Evolutionary conservation across 2,329 filamentous ascomycete genomes (phyloP), one percentile per base, ranked within the genome.

Genomic region (Raffaelea ambrosiae): DNA sequence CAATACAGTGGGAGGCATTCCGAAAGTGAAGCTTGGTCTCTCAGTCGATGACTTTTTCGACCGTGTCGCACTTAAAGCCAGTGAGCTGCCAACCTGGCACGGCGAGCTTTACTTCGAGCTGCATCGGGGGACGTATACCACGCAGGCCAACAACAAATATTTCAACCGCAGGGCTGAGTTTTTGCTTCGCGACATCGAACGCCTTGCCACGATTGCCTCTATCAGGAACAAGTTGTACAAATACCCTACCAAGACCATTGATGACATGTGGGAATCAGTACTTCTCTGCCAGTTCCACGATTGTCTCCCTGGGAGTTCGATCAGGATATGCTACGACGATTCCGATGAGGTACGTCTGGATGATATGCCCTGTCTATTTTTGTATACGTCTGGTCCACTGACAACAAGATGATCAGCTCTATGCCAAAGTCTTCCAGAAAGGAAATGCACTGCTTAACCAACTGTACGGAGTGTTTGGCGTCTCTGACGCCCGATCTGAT

Each of bases 301-400:
- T 62, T 97, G 93, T 62, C 74, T 98, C 45, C 93, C 93, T 1
- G 93, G 93, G 48, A 96, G 88, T 61, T 87, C 82, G 29, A 97
- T 98, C 57, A 90, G 94, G 64, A 96, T 97, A 89, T 95, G 89
- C 65, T 97, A 97, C 59, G 88, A 95, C 63, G 93, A 98, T 62
- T 95, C 90, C 3, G 86, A 95, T 61, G 78, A n/a, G n/a, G n/a
- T n/a, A n/a, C n/a, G n/a, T n/a, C n/a, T n/a, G n/a, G n/a, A n/a
- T n/a, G n/a, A n/a, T n/a, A n/a, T n/a, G n/a, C n/a, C n/a, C n/a
- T n/a, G n/a, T n/a, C n/a, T n/a, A n/a, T n/a, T n/a, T n/a, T n/a
- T n/a, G n/a, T n/a, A n/a, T n/a, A n/a, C n/a, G n/a, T n/a, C n/a
- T n/a, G n/a, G n/a, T n/a, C n/a, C n/a, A n/a, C n/a, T n/a, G n/a